Conservation (phyloP, 202 grass and related monocot genomes). For the Digitaria exilis region DNA sequence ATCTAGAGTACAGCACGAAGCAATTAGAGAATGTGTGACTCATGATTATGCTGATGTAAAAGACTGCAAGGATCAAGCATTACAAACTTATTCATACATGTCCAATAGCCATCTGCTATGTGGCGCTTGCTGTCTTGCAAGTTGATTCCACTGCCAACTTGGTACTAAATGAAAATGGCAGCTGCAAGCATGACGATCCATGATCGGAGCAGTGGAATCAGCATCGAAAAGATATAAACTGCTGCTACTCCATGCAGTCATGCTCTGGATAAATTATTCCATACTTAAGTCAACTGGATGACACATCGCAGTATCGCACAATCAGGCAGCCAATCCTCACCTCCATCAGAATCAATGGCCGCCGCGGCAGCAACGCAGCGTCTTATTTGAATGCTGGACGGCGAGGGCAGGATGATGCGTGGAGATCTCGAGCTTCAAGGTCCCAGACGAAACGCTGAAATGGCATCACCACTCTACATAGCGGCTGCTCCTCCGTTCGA, state of each 20-base stretch:
- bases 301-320: too few relatives aligned
- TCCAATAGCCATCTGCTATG: neutral
- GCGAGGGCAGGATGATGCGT: too few relatives aligned
- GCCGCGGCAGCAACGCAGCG: neutral
- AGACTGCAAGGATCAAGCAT: too few relatives aligned
- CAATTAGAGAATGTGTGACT: neutral
- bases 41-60: neutral
- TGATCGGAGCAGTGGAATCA: neutral
- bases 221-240: too few relatives aligned
- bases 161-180: neutral
- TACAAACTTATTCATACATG: neutral
- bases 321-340: neutral
- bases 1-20: neutral
- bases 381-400: neutral
- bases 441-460: neutral
- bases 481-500: slow-evolving; percentile 38
- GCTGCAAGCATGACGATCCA: neutral
- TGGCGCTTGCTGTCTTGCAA: neutral
- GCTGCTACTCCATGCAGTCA: too few relatives aligned
- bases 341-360: slow-evolving; percentile 18
- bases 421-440: neutral
- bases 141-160: neutral
- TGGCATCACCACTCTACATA: slow-evolving; percentile 24
- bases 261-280: slow-evolving; percentile 26
- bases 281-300: neutral